These are phyloP conservation scores for Chlorella ohadii DNA, from an alignment of 139 green algal species.

Conservation along the genomic window DNA sequence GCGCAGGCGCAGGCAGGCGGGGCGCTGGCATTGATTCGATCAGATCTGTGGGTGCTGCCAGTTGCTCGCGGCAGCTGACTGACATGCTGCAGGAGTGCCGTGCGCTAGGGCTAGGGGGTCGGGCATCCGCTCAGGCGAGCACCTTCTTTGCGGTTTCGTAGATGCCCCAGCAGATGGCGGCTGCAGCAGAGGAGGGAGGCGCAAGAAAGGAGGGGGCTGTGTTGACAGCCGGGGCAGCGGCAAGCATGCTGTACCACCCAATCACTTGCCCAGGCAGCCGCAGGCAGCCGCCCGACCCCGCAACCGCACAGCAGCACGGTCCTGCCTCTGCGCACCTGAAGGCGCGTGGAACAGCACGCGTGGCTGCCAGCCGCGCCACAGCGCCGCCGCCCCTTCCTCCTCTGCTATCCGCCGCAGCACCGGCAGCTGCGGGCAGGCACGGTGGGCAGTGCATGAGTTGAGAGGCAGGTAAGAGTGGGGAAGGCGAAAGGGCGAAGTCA, in stretches of 20 bases:
- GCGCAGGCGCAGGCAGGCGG: too few species aligned
- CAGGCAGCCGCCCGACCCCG: background rate
- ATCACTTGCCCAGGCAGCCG: too few species aligned
- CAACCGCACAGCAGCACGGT: too few species aligned
- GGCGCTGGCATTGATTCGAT: too few species aligned
- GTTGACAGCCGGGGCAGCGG: too few species aligned
- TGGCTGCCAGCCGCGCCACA: slow-evolving; percentile 85
- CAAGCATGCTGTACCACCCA: too few species aligned
- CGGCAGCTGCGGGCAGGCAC: slow-evolving; percentile 60
- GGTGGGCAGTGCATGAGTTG: too few species aligned
- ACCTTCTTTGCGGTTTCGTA: slow-evolving; percentile 93
- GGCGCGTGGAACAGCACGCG: slow-evolving; percentile 95
- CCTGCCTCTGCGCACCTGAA: background rate
- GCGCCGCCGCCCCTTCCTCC: slow-evolving; percentile 82
- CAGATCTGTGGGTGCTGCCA: too few species aligned
- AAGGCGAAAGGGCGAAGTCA: too few species aligned
- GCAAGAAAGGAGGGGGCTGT: background rate
- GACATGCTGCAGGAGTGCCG: too few species aligned
- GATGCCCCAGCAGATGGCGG: slow-evolving; percentile 95
- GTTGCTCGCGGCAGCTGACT: background rate
- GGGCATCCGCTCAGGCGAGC: slow-evolving; percentile 36
- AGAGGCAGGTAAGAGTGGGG: too few species aligned
- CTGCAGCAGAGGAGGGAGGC: slow-evolving; percentile 51
- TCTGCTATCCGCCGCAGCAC: slow-evolving; percentile 74
- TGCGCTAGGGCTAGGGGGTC: too few species aligned